A percentile compares a stretch with the other conserved stretches of the same genome.
These are phyloP conservation scores for Harrya chromipes DNA, from an alignment of 768 basidiomycete species.

Conservation along the genomic window DNA sequence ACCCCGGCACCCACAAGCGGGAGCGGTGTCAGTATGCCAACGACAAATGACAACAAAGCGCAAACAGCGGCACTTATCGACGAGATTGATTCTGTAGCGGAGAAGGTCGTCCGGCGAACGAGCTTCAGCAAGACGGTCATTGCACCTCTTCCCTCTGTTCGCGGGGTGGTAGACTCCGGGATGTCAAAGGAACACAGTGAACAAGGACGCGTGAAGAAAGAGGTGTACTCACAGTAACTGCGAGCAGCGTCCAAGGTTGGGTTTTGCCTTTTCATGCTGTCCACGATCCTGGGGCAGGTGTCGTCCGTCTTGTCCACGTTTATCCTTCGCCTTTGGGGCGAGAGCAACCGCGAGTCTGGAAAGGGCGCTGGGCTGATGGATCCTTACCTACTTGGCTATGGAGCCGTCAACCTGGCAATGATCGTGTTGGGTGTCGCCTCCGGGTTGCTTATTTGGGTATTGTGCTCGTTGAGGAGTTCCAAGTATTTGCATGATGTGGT, in stretches of 20 bases:
- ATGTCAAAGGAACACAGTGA: constrained; percentile 70
- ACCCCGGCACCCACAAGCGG: constrained; percentile 46
- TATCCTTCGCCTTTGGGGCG: constrained; percentile 76
- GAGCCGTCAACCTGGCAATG: constrained; percentile 59
- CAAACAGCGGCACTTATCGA: constrained; percentile 23
- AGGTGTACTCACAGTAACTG: constrained; percentile 78
- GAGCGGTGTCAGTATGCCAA: constrained; percentile 20
- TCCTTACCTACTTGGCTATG: constrained; percentile 61
- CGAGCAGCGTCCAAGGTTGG: constrained; percentile 73
- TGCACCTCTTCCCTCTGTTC: constrained; percentile 39
- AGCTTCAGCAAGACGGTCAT: constrained; percentile 60
- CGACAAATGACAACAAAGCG: constrained; percentile 18
- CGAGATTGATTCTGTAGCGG: constrained; percentile 37
- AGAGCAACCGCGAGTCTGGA: constrained; percentile 67
- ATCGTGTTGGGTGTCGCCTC: constrained; percentile 50
- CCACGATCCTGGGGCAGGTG: constrained; percentile 54
- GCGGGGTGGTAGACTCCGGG: constrained; percentile 42
- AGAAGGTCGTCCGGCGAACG: constrained; percentile 54
- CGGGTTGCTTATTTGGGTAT: constrained; percentile 70
- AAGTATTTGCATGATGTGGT: constrained; percentile 75
- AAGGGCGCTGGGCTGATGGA: constrained; percentile 54
- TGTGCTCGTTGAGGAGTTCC: constrained; percentile 72
- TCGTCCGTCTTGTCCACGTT: constrained; percentile 57
- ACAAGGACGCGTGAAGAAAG: constrained; percentile 73
- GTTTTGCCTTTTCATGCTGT: constrained; percentile 61